These are phyloP conservation scores for Panicum virgatum DNA, from an alignment of 202 grass and related monocot genomes.

Conservation along the genomic window DNA sequence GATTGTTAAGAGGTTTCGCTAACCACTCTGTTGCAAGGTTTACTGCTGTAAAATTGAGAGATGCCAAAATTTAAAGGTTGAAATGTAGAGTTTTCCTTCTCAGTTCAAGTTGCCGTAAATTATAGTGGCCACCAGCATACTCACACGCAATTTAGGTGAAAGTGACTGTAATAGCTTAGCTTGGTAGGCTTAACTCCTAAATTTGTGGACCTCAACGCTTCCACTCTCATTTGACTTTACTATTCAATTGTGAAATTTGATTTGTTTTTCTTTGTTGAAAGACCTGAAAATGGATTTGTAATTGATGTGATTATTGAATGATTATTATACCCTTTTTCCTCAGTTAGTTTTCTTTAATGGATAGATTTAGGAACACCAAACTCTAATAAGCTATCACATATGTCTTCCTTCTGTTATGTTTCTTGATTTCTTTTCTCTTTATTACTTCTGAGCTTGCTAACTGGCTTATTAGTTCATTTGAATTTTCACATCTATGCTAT, in stretches of 20 bases:
- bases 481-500: not conserved
- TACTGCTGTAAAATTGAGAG: not conserved
- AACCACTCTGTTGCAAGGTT: not conserved
- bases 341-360: not conserved
- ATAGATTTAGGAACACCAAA: not conserved
- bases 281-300: not conserved
- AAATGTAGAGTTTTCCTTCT: not conserved
- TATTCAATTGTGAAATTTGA: not conserved
- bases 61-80: not conserved
- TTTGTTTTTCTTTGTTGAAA: not conserved
- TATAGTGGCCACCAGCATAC: not conserved
- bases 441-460: not conserved
- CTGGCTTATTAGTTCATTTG: not conserved
- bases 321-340: not conserved
- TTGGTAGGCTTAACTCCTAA: not conserved
- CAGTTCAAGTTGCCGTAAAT: not conserved
- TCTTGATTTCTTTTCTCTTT: not conserved
- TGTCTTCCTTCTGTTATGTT: not conserved
- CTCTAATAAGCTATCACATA: not conserved
- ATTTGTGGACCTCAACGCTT: not conserved
- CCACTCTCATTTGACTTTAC: not conserved
- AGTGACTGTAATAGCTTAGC: not conserved
- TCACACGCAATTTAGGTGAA: not conserved
- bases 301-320: not conserved
- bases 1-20: not conserved